phyloP scores from a whole-genome alignment of 345 rosid species.

The Hibiscus tridactylites region DNA sequence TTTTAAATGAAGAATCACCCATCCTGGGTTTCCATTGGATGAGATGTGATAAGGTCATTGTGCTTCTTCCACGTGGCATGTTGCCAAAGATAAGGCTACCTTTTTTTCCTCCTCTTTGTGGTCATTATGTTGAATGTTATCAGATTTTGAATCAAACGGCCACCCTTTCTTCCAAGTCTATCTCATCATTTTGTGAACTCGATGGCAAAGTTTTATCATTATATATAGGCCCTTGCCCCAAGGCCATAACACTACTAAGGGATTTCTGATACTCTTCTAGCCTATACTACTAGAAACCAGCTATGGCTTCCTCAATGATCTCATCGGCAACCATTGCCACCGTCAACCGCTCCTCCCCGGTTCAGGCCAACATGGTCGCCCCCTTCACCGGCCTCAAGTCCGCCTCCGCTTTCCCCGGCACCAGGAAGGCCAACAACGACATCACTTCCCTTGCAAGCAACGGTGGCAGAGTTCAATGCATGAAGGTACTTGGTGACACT shows the following conservation, averaged over 20 bases:
- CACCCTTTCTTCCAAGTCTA: constrained; percentile 4
- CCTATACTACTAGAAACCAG: not conserved
- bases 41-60: constrained; percentile 6
- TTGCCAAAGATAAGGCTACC: constrained; percentile 12
- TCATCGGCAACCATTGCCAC: constrained; percentile 50
- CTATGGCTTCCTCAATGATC: constrained; percentile 49
- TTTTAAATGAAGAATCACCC: not conserved
- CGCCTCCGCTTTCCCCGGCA: constrained; percentile 10
- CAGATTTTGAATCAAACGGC: constrained; percentile 25
- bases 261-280: not conserved
- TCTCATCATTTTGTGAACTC: constrained; percentile 17
- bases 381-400: constrained; percentile 13
- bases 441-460: constrained; percentile 14
- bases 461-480: constrained; percentile 12
- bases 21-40: not conserved
- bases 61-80: constrained; percentile 9
- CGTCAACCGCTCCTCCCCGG: constrained; percentile 17
- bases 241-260: not conserved
- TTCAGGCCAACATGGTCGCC: constrained; percentile 11
- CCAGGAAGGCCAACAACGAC: constrained; percentile 10
- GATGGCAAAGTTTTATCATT: constrained; percentile 13
- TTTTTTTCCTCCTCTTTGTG: not conserved
- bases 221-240: constrained; percentile 23
- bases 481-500: not conserved
- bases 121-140: not conserved